Evolutionary conservation across 2,329 filamentous ascomycete genomes (phyloP).

Genomic region (Cladosporium colombiae): DNA sequence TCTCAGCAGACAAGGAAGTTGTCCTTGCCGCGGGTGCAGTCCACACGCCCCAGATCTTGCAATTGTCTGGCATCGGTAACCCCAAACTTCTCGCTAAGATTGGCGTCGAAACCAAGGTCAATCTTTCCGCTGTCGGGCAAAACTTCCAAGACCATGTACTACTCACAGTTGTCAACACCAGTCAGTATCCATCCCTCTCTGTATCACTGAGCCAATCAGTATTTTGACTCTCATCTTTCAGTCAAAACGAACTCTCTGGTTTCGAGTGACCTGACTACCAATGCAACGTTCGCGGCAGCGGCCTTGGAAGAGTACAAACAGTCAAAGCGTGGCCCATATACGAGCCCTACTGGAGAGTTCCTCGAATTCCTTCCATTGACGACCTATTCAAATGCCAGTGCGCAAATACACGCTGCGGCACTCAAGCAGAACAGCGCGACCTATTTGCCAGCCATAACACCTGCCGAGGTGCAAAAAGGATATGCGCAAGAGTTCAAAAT

Average conservation of each 20-base stretch:
- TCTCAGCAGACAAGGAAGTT: conserved; percentile 39
- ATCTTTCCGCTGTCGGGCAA: conserved; percentile 61
- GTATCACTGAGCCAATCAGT: not conserved
- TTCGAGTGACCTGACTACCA: not conserved
- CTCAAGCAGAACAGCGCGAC: not conserved
- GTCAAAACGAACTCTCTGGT: not conserved
- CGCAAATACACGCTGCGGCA: conserved; percentile 1
- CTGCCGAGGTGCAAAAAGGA: not conserved
- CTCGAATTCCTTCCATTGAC: conserved; percentile 7
- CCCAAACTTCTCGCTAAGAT: conserved; percentile 55
- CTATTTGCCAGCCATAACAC: not conserved
- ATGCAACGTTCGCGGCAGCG: conserved; percentile 20
- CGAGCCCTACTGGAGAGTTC: conserved; percentile 8
- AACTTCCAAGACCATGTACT: conserved; percentile 59
- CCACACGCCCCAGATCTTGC: conserved; percentile 51
- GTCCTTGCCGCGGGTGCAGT: conserved; percentile 43
- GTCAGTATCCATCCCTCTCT: not conserved
- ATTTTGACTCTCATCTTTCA: not conserved
- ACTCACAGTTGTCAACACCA: not conserved
- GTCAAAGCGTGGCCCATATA: conserved; percentile 20
- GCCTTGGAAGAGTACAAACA: conserved; percentile 19
- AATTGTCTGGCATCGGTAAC: conserved; percentile 60
- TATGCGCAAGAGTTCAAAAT: not conserved
- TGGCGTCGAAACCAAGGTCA: conserved; percentile 56
- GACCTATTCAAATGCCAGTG: not conserved